Conservation (phyloP, 257 asterid species). For the Knoxia roxburghii region DNA sequence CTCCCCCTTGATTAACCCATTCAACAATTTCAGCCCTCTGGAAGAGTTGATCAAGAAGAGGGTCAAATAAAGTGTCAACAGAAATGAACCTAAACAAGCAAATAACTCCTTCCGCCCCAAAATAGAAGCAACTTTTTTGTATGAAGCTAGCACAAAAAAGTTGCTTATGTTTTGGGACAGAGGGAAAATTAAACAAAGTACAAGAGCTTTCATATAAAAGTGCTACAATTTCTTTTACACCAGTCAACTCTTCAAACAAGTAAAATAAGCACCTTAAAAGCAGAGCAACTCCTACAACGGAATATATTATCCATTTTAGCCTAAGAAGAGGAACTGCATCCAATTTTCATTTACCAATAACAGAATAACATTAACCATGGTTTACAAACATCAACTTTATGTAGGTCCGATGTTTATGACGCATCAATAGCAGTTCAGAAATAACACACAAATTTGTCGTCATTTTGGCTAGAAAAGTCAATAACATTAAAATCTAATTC, state of each 20-base stretch:
- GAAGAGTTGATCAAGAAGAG: slow-evolving; percentile 9
- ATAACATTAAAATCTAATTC: not conserved
- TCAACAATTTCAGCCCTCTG: slow-evolving; percentile 78
- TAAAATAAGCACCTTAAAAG: not conserved
- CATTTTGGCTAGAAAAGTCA: not conserved
- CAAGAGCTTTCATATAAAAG: not conserved
- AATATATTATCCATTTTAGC: not conserved
- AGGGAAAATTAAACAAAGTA: not conserved
- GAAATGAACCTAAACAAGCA: slow-evolving; percentile 16
- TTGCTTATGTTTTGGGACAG: too few relatives aligned
- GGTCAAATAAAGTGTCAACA: slow-evolving; percentile 14
- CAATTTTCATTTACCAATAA: not conserved
- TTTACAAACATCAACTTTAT: not conserved
- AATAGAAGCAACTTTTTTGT: too few relatives aligned
- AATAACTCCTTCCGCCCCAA: too few relatives aligned
- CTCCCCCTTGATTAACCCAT: slow-evolving; percentile 89
- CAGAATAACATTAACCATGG: not conserved
- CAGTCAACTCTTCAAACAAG: not conserved
- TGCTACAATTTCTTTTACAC: not conserved
- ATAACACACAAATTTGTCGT: not conserved
- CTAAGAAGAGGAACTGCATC: not conserved
- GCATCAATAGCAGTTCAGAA: not conserved
- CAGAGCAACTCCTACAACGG: not conserved
- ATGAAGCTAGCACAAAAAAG: too few relatives aligned
- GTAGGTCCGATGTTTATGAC: not conserved